These are phyloP conservation scores for Vitellaria paradoxa DNA, from an alignment of 179 eudicot species.

Conservation along the genomic window DNA sequence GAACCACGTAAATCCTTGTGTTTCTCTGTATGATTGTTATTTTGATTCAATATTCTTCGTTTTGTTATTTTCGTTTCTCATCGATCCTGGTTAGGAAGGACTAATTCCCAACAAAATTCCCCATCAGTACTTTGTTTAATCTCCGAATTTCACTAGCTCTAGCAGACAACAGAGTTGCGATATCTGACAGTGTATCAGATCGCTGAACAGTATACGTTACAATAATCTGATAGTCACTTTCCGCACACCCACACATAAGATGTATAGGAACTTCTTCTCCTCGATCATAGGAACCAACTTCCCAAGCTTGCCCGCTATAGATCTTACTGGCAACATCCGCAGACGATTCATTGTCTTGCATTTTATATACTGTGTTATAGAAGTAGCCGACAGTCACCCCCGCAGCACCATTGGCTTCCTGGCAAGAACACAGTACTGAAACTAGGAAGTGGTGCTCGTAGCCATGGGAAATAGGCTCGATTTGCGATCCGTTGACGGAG, in stretches of 20 bases:
- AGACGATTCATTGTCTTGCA: slow-evolving; percentile 20
- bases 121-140: slow-evolving; percentile 13
- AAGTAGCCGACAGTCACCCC: slow-evolving; percentile 34
- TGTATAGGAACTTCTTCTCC: slow-evolving; percentile 17
- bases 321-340: slow-evolving; percentile 23
- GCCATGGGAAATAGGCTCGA: slow-evolving; percentile 19
- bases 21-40: too few relatives aligned
- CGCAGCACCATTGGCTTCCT: slow-evolving; percentile 23
- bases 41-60: too few relatives aligned
- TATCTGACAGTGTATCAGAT: slow-evolving; percentile 29
- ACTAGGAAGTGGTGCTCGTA: slow-evolving; percentile 30
- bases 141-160: slow-evolving; percentile 19
- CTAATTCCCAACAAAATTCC: too few relatives aligned
- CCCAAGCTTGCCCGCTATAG: slow-evolving; percentile 44
- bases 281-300: slow-evolving; percentile 14
- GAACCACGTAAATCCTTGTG: too few relatives aligned
- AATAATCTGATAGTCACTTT: slow-evolving; percentile 29
- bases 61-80: too few relatives aligned
- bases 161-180: slow-evolving; percentile 30
- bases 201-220: slow-evolving; percentile 43
- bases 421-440: slow-evolving; percentile 41
- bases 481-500: slow-evolving; percentile 26
- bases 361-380: slow-evolving; percentile 28
- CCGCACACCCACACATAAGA: slow-evolving; percentile 44
- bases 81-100: too few relatives aligned